A percentile compares a stretch with the other conserved stretches of the same genome.
Conservation (phyloP, 2,329 filamentous ascomycete genomes). For the Ophiostoma novo-ulmi region DNA sequence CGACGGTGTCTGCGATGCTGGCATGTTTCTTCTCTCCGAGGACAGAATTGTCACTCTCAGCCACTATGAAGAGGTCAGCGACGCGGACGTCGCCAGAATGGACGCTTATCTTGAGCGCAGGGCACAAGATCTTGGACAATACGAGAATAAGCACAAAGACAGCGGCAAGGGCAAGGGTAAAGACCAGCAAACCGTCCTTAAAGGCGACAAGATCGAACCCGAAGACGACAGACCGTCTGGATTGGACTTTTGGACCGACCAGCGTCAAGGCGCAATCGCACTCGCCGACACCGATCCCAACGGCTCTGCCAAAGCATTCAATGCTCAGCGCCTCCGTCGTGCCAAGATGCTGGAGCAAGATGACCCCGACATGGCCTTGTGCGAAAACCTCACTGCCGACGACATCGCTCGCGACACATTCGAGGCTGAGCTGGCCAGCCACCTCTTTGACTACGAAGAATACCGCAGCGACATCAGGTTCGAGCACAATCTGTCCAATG, state of each 20-base stretch:
- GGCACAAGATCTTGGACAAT: too few relatives aligned
- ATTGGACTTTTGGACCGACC: not conserved
- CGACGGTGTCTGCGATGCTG: too few relatives aligned
- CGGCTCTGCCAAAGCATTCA: conserved; percentile 31
- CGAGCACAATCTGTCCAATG: too few relatives aligned
- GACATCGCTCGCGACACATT: not conserved
- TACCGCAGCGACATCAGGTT: not conserved
- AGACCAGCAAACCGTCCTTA: too few relatives aligned
- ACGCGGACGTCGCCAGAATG: conserved; percentile 32
- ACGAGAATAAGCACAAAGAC: too few relatives aligned
- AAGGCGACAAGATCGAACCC: too few relatives aligned
- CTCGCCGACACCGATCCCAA: not conserved
- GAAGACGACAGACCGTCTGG: too few relatives aligned
- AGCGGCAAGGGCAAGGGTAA: not conserved
- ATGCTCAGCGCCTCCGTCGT: conserved; percentile 30
- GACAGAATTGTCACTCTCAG: not conserved
- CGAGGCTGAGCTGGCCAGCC: not conserved
- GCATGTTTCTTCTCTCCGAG: too few relatives aligned
- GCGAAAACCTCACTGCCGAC: too few relatives aligned
- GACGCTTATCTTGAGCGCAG: conserved; percentile 32
- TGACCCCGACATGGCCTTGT: too few relatives aligned
- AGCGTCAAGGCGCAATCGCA: not conserved
- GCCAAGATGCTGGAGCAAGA: not conserved
- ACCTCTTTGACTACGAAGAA: not conserved
- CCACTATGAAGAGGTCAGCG: not conserved